Evolutionary conservation across 345 rosid genomes (phyloP).

Genomic region (Clausena lansium): DNA sequence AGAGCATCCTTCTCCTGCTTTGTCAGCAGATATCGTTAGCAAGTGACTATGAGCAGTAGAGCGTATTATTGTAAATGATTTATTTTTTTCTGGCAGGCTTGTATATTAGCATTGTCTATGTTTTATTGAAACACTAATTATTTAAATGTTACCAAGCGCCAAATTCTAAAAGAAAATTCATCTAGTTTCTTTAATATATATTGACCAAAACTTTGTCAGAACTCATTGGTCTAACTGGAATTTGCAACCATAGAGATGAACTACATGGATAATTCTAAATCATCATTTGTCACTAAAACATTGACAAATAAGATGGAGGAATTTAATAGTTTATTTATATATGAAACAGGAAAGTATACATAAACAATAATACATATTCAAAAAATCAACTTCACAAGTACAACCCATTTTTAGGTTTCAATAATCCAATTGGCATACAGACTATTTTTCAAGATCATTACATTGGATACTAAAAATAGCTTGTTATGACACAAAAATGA

Average conservation of each 20-base stretch:
- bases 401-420: neutral
- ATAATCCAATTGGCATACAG: neutral
- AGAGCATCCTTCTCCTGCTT: slow-evolving; percentile 78
- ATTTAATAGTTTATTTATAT: neutral
- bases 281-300: neutral
- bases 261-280: neutral
- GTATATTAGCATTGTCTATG: neutral
- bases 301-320: neutral
- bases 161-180: slow-evolving; percentile 4
- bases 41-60: neutral
- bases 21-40: slow-evolving; percentile 20
- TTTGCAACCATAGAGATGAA: neutral
- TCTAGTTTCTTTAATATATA: neutral
- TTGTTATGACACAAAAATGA: neutral
- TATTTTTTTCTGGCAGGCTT: slow-evolving; percentile 8
- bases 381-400: neutral
- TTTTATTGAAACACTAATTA: neutral
- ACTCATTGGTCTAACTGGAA: neutral
- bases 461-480: neutral
- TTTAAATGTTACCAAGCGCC: neutral
- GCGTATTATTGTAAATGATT: neutral
- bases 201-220: slow-evolving; percentile 5
- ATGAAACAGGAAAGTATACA: neutral
- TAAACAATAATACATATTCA: neutral
- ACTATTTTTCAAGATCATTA: neutral